These are phyloP conservation scores for Lyophyllum shimeji DNA, from an alignment of 768 basidiomycete genomes.

Conservation along the genomic window DNA sequence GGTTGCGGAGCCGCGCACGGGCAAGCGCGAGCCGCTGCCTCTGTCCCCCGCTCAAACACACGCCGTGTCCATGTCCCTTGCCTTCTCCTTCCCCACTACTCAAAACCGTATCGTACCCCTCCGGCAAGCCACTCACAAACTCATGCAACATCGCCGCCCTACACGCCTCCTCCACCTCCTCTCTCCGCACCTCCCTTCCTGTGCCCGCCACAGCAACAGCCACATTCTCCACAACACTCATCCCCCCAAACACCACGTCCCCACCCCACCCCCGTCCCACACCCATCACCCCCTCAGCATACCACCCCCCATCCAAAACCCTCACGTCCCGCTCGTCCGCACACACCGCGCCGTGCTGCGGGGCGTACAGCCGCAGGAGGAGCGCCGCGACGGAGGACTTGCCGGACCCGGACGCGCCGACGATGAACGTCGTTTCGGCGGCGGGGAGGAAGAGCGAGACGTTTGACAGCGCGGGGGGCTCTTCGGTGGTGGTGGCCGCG, in stretches of 20 bases:
- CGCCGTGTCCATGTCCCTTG: constrained; percentile 37
- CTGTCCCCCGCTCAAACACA: constrained; percentile 88
- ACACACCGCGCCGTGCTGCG: constrained; percentile 61
- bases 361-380: constrained; percentile 76
- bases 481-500: constrained; percentile 49
- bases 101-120: constrained; percentile 84
- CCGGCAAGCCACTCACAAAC: constrained; percentile 80
- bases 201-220: constrained; percentile 53
- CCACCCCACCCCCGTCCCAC: constrained; percentile 65
- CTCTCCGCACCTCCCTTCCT: constrained; percentile 55
- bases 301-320: constrained; percentile 71
- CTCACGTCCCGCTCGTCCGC: constrained; percentile 82
- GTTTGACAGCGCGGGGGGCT: constrained; percentile 57
- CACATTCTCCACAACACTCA: constrained; percentile 83
- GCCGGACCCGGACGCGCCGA: constrained; percentile 88
- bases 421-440: constrained; percentile 86
- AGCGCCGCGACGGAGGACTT: constrained; percentile 90
- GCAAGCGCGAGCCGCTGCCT: constrained; percentile 89
- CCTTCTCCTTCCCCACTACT: constrained; percentile 52
- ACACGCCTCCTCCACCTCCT: constrained; percentile 81
- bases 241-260: constrained; percentile 76
- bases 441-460: constrained; percentile 69
- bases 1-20: constrained; percentile 80
- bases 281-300: constrained; percentile 67
- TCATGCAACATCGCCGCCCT: constrained; percentile 84